Percentiles rank a stretch among this genome's conserved stretches.
phyloP scores from a whole-genome alignment of 2,329 filamentous ascomycete species.

The Phialemonium atrogriseum region DNA sequence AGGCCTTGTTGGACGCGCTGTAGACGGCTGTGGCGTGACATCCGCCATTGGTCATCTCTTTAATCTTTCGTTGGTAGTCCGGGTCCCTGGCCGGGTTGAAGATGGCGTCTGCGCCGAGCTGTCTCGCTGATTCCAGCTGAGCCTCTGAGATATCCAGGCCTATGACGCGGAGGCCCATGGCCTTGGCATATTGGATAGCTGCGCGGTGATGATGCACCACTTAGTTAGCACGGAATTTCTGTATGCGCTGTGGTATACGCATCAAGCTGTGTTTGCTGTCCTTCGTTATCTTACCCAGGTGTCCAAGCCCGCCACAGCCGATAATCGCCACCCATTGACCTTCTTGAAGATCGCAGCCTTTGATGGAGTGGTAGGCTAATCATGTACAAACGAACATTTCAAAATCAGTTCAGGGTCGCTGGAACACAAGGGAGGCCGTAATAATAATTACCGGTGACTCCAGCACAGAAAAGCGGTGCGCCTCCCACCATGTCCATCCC shows the following conservation, averaged over 20 bases:
- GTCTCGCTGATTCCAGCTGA: constrained; percentile 9
- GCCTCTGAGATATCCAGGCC: constrained; percentile 15
- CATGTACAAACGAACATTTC: no score
- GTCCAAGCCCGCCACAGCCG: constrained; percentile 18
- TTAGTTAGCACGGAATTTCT: no score
- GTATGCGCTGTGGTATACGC: no score
- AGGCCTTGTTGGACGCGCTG: constrained; percentile 5
- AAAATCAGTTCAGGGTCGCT: no score
- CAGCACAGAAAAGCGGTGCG: constrained; percentile 20
- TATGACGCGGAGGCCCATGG: constrained; percentile 16
- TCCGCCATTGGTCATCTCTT: constrained; percentile 4
- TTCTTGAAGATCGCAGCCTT: constrained; percentile 7
- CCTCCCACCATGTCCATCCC: constrained; percentile 12
- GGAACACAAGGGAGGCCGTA: no score
- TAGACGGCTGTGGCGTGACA: constrained; percentile 6
- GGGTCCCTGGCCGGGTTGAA: constrained; percentile 13
- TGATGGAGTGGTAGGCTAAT: constrained; percentile 13
- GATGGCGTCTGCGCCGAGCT: constrained; percentile 11
- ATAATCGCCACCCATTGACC: constrained; percentile 17
- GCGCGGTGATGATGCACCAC: no score
- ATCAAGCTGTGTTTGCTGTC: no score
- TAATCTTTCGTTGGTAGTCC: constrained; percentile 4
- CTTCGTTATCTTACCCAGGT: no score
- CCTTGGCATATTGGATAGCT: no score
- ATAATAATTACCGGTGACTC: no score